A percentile compares a stretch with the other conserved stretches of the same genome.
Evolutionary conservation across 1,284 basidiomycete species (phyloP).

Genomic region (Hymenochaete sp.): DNA sequence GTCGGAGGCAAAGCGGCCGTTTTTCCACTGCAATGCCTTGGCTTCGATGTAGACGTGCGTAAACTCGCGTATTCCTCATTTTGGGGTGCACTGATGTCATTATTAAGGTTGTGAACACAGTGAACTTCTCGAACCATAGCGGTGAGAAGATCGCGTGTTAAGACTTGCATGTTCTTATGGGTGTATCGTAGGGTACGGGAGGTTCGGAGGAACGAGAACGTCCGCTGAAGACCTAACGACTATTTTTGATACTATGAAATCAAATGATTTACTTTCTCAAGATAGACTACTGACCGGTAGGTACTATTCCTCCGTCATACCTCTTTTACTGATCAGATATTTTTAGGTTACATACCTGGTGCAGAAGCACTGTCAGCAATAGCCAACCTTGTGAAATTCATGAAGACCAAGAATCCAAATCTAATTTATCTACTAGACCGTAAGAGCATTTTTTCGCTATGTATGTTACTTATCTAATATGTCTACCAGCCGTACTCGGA

Average conservation of each 20-base stretch:
- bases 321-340: not conserved
- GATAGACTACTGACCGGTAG: constrained; percentile 65
- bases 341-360: constrained; percentile 76
- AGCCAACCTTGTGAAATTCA: constrained; percentile 49
- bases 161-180: too few species aligned
- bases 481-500: constrained; percentile 68
- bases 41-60: constrained; percentile 93
- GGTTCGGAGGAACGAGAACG: constrained; percentile 66
- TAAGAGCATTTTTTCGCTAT: constrained; percentile 34
- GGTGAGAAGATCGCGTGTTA: constrained; percentile 58
- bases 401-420: constrained; percentile 48
- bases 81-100: not conserved
- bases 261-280: constrained; percentile 58
- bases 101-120: constrained; percentile 81
- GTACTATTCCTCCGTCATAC: constrained; percentile 12
- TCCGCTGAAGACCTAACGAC: constrained; percentile 56
- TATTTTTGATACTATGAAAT: constrained; percentile 62
- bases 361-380: constrained; percentile 72
- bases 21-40: constrained; percentile 90
- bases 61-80: constrained; percentile 1
- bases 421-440: constrained; percentile 87
- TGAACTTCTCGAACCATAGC: constrained; percentile 92
- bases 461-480: constrained; percentile 5
- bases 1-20: constrained; percentile 94
- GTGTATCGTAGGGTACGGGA: constrained; percentile 72